Base-by-base conservation (phyloP, 2,329 filamentous ascomycete species). In the Hypoxylon sp. region DNA sequence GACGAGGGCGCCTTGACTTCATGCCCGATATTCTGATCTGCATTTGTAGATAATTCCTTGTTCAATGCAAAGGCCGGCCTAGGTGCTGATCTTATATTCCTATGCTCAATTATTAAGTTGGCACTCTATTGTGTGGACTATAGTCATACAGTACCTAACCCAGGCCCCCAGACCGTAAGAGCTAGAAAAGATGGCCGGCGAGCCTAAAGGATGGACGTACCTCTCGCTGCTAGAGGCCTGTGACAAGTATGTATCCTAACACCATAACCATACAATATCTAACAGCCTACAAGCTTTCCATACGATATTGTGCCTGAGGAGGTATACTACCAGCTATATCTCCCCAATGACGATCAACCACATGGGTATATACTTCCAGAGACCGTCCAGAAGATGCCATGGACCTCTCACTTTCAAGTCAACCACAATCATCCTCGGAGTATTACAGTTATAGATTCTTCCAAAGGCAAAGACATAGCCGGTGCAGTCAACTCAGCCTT, bases 301-400 rank as follows among this genome's bases (percentile, higher is more conserved):
- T 77, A 82, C 69, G 77, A 81, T 62, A 79, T 50, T n/a, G 55
- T 67, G 21, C 62, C 68, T 5, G 44, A 55, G 29, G 71, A 74
- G 27, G 55, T 79, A 3, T 82, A 85, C 67, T 87, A 86, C 70
- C 79, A 78, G 62, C 81, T 88, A 35, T 73, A 80, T 7, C 78
- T 87, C 10, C 79, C 81, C 1, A 75, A 80, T 1, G 85, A 87
- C 65, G 65, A 78, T 17, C 79, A 82, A 3, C 79, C 83, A 0
- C 85, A 87, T 66, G 85, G 86, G 70, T 85, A 85, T 76, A 79
- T 88, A 51, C 80, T 83, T 53, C 81, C 82, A 2, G 75, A 76
- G 52, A 85, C 81, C 15, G 82, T 86, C 13, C 63, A 78, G 31
- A 77, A 79, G 44, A 84, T 88, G 78, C 84, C 84, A 2, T 82